Evolutionary conservation across 768 basidiomycete genomes (phyloP), one percentile per base, ranked within the genome.

Genomic region (Agrocybe chaxingu): DNA sequence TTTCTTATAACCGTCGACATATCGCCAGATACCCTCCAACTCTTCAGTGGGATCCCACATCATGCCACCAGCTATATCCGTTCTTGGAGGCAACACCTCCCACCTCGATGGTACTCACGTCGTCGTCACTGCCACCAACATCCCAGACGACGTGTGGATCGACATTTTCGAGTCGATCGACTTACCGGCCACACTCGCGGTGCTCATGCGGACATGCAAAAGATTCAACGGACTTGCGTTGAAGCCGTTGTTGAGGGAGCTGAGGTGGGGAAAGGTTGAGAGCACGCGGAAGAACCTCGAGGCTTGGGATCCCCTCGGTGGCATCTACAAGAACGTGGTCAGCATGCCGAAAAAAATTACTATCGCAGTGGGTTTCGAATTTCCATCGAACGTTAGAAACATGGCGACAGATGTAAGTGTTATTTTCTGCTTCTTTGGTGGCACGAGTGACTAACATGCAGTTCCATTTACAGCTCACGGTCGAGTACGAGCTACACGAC

Each of bases 71-170:
- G 24, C 24, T 24, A 1, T 5, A 5, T 3, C 5, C 1, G 24
- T 24, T 5, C 5, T 24, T 24, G 24, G 24, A 24, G 24, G 24
- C 24, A 5, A 24, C 24, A 5, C 24, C 24, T 24, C 5, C 24
- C 24, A 24, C 3, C 24, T 5, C 24, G 24, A 24, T 24, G 24
- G 24, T 24, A 24, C 5, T 24, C 24, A 24, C 24, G 24, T 24
- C 24, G 2, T 24, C 24, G 24, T 24, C 24, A 5, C 1, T 24
- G 24, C 24, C 24, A 24, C 46, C 31, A 39, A 50, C 9, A 59
- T 68, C 8, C 59, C 62, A 3, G 66, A 65, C 42, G 66, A 68
- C 45, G 54, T 68, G n/a, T 68, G 65, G 64, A 62, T 68, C 10
- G 57, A 59, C 18, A 54, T 68, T 10, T 68, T 68, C 45, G 64